phyloP scores from a whole-genome alignment of 192 early-diverging fungal genomes.

The Oehlia diaphana region DNA sequence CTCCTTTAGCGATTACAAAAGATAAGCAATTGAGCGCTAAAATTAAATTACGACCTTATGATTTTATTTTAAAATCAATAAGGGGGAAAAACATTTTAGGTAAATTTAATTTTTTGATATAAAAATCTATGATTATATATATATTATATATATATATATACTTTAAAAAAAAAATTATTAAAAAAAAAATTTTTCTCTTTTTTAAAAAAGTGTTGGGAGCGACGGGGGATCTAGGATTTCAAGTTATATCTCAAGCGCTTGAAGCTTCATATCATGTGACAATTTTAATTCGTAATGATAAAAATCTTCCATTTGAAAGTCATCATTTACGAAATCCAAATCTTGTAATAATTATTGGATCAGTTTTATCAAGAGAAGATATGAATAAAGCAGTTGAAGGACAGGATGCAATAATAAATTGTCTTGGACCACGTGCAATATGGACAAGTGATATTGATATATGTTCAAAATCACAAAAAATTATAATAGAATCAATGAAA shows the following conservation, averaged over 20 bases:
- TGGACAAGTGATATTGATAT: not conserved
- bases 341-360: slow-evolving; percentile 37
- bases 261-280: slow-evolving; percentile 41
- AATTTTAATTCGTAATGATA: slow-evolving; percentile 38
- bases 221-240: slow-evolving; percentile 34
- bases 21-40: too few relatives aligned
- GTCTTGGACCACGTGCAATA: slow-evolving; percentile 34
- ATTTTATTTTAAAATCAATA: not conserved
- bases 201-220: slow-evolving; percentile 43
- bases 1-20: too few relatives aligned
- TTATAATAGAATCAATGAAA: slow-evolving; percentile 2
- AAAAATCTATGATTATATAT: too few relatives aligned
- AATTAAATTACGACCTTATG: not conserved
- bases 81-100: slow-evolving; percentile 12
- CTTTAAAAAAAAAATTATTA: too few relatives aligned
- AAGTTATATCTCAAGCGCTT: slow-evolving; percentile 38
- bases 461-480: not conserved
- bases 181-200: not conserved
- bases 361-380: slow-evolving; percentile 35
- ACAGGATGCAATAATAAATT: slow-evolving; percentile 44
- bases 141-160: too few relatives aligned
- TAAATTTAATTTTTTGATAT: not conserved
- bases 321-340: slow-evolving; percentile 40
- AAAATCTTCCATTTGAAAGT: slow-evolving; percentile 30
- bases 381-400: slow-evolving; percentile 40